A percentile compares a stretch with the other conserved stretches of the same genome.
Conservation (phyloP, 2,329 filamentous ascomycete genomes). For the Parastagonospora nodorum region DNA sequence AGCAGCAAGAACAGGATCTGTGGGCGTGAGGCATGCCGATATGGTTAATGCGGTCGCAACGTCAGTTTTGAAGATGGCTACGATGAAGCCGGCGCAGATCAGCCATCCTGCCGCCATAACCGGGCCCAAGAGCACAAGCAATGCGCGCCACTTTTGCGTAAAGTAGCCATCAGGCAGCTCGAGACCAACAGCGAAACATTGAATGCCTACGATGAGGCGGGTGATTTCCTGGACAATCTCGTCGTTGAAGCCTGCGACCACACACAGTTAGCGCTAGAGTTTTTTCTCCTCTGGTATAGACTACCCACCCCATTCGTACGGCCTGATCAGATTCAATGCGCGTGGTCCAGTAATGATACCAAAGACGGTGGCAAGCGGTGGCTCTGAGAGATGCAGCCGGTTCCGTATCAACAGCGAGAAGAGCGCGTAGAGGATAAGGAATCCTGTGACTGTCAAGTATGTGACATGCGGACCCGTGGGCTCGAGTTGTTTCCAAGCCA, state of each 20-base stretch:
- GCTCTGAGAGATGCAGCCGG: conserved; percentile 55
- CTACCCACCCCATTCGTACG: conserved; percentile 46
- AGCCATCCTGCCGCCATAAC: conserved; percentile 59
- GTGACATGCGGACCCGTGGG: conserved; percentile 53
- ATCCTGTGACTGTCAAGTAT: conserved; percentile 52
- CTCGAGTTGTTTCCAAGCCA: conserved; percentile 53
- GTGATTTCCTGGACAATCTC: conserved; percentile 49
- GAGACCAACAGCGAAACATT: conserved; percentile 46
- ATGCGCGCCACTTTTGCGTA: conserved; percentile 57
- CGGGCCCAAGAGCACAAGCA: conserved; percentile 56
- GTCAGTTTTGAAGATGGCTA: conserved; percentile 53
- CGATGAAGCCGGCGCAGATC: conserved; percentile 54
- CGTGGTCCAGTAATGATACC: conserved; percentile 53
- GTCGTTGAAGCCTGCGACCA: conserved; percentile 36
- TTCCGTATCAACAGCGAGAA: conserved; percentile 55
- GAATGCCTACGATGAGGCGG: conserved; percentile 53
- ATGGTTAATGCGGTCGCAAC: conserved; percentile 56
- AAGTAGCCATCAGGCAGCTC: conserved; percentile 54
- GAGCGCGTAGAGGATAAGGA: conserved; percentile 53
- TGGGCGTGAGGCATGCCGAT: conserved; percentile 61
- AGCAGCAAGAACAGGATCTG: conserved; percentile 61
- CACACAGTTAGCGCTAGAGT: not conserved
- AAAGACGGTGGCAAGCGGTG: conserved; percentile 53
- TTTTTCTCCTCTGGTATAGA: not conserved
- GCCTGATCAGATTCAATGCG: conserved; percentile 47